phyloP scores from a whole-genome alignment of 1,284 basidiomycete genomes.

The Kwoniella shivajii region DNA sequence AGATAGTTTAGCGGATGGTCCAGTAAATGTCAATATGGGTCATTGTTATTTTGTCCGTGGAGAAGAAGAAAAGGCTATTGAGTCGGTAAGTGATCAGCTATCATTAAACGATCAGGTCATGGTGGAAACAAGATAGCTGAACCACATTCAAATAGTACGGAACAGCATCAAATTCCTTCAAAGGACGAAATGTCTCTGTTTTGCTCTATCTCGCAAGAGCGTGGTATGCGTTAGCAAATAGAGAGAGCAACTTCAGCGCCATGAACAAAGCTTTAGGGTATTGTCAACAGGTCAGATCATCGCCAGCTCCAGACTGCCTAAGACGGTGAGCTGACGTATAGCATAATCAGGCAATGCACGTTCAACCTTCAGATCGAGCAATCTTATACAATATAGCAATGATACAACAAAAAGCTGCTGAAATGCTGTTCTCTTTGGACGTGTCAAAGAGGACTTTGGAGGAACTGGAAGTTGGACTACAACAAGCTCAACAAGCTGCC shows the following conservation, averaged over 20 bases:
- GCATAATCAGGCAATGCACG: conserved; percentile 67
- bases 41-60: conserved; percentile 89
- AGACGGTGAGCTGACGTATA: neutral
- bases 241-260: conserved; percentile 75
- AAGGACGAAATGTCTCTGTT: conserved; percentile 68
- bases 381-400: conserved; percentile 92
- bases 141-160: conserved; percentile 66
- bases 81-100: conserved; percentile 69
- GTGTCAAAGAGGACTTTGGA: conserved; percentile 74
- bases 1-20: conserved; percentile 79
- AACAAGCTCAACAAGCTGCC: conserved; percentile 83
- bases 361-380: conserved; percentile 82
- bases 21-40: conserved; percentile 91
- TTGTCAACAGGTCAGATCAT: conserved; percentile 66
- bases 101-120: neutral
- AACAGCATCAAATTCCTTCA: conserved; percentile 73
- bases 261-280: conserved; percentile 79
- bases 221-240: conserved; percentile 88
- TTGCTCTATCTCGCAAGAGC: conserved; percentile 82
- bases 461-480: conserved; percentile 74
- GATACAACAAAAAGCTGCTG: conserved; percentile 91
- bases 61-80: conserved; percentile 90
- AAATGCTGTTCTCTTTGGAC: conserved; percentile 74
- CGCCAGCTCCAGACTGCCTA: neutral
- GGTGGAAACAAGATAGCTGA: conserved; percentile 19